Evolutionary conservation across 371 early-diverging fungal species (phyloP).

Genomic region (Lichtheimia ramosa): DNA sequence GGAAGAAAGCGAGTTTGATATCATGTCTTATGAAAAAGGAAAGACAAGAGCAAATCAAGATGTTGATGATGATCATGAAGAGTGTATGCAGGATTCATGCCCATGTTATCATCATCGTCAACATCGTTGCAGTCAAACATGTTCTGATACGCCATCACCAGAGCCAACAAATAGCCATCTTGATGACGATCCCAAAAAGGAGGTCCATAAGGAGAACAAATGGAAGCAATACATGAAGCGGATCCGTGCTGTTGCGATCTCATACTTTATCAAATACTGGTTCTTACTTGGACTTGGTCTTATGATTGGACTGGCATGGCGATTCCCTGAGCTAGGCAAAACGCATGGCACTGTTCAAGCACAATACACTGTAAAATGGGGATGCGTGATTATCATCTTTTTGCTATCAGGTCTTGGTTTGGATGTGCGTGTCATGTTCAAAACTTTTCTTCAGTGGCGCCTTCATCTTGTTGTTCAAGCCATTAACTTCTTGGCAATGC

Average conservation of each 20-base stretch:
- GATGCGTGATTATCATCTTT: constrained; percentile 65
- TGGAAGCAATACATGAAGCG: background rate
- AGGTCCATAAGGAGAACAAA: background rate
- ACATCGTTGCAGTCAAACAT: too few relatives aligned
- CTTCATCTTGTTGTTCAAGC: constrained; percentile 63
- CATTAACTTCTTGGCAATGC: constrained; percentile 59
- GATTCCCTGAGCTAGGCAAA: constrained; percentile 63
- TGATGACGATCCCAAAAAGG: background rate
- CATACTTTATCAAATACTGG: constrained; percentile 33
- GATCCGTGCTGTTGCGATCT: background rate
- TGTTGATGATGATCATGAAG: background rate
- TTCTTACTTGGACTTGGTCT: constrained; percentile 61
- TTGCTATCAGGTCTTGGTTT: constrained; percentile 68
- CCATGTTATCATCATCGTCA: too few relatives aligned
- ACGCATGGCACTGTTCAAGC: constrained; percentile 58
- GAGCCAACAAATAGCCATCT: too few relatives aligned
- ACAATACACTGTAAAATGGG: constrained; percentile 69
- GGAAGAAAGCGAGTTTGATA: constrained; percentile 6
- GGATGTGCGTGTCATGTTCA: constrained; percentile 58
- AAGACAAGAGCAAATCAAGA: background rate
- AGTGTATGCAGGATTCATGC: too few relatives aligned
- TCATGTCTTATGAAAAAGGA: background rate
- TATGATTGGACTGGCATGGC: constrained; percentile 65
- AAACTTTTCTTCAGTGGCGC: constrained; percentile 56
- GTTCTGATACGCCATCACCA: too few relatives aligned